A percentile compares a stretch with the other conserved stretches of the same genome.
Evolutionary conservation across 495 filamentous ascomycete species (phyloP).

Genomic region (Oleoguttula mirabilis): DNA sequence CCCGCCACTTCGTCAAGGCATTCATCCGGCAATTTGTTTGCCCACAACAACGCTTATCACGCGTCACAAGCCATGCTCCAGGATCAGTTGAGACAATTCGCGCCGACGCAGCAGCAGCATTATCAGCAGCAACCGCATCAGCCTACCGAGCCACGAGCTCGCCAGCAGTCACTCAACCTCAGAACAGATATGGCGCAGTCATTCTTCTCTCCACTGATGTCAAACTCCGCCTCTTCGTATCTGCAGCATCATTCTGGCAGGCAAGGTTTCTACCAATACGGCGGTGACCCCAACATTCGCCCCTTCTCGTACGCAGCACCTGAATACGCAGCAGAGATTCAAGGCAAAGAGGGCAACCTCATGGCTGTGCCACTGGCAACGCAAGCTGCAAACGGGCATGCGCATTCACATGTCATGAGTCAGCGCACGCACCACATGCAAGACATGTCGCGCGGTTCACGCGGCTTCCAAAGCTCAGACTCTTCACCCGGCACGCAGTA

Average conservation of each 20-base stretch:
- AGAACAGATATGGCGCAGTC: too few relatives aligned
- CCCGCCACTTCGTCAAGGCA: too few relatives aligned
- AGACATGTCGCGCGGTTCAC: neutral
- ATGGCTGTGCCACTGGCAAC: conserved; percentile 1
- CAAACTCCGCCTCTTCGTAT: neutral
- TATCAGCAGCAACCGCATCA: neutral
- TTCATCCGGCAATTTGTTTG: too few relatives aligned
- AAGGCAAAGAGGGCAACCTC: conserved; percentile 4
- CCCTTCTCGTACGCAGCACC: neutral
- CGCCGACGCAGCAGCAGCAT: neutral
- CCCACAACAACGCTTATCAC: too few relatives aligned
- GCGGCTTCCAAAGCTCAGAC: too few relatives aligned
- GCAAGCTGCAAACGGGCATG: neutral
- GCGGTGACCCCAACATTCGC: neutral
- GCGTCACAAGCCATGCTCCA: too few relatives aligned
- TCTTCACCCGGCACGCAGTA: too few relatives aligned
- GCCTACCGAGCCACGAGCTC: neutral
- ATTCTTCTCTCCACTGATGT: neutral
- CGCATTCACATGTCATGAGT: neutral
- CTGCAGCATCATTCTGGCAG: neutral
- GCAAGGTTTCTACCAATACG: neutral
- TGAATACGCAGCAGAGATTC: neutral
- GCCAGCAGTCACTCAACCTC: neutral
- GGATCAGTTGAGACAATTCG: too few relatives aligned
- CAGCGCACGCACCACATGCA: neutral